Percentiles rank a stretch among this genome's conserved stretches.
phyloP scores from a whole-genome alignment of 2,329 filamentous ascomycete species.

The Daldinia sp. region DNA sequence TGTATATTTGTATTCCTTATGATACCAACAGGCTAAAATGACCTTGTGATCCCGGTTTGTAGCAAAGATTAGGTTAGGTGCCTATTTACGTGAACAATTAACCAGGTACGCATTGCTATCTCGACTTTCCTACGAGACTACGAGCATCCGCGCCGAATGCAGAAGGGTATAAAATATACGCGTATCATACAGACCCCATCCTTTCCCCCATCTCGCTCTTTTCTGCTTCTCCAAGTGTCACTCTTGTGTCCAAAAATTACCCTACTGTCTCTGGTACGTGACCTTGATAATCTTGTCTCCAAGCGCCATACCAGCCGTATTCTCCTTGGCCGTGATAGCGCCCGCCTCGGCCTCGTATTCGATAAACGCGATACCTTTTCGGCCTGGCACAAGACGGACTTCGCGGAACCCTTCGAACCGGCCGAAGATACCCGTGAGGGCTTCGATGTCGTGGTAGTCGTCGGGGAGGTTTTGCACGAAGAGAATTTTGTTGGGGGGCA shows the following conservation, averaged over 20 bases:
- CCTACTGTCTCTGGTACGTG: conserved; percentile 92
- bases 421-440: conserved; percentile 80
- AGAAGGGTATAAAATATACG: conserved; percentile 22
- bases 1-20: conserved; percentile 29
- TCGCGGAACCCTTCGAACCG: conserved; percentile 95
- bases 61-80: no score
- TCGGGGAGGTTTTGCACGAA: conserved; percentile 94
- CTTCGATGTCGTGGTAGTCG: conserved; percentile 83
- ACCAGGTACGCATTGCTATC: not conserved
- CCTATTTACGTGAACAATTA: not conserved
- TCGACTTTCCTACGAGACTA: not conserved
- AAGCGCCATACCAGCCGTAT: conserved; percentile 83
- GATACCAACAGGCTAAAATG: conserved; percentile 33
- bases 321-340: conserved; percentile 93
- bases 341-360: conserved; percentile 93
- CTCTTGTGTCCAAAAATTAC: no score
- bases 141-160: conserved; percentile 2
- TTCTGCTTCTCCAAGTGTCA: no score
- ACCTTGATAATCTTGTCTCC: conserved; percentile 87
- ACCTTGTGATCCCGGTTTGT: conserved; percentile 4
- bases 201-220: not conserved
- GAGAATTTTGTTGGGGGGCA: conserved; percentile 95
- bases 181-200: conserved; percentile 12
- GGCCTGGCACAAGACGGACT: conserved; percentile 85
- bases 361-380: conserved; percentile 91